phyloP scores from a whole-genome alignment of 495 filamentous ascomycete genomes.

The Aspergillus asperescens region DNA sequence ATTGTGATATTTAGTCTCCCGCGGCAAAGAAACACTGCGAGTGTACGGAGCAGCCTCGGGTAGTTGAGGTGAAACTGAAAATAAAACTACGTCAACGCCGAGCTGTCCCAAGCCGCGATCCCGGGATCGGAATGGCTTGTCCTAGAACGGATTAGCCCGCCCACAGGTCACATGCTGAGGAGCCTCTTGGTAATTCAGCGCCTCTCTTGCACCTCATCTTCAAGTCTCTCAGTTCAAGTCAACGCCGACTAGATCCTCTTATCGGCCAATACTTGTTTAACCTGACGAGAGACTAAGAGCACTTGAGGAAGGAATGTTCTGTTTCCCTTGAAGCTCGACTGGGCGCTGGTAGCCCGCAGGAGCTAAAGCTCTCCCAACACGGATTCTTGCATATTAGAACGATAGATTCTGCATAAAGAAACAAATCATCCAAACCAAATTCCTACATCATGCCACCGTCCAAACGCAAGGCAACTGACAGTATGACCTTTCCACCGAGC shows the following conservation, averaged over 20 bases:
- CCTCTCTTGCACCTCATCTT: not conserved
- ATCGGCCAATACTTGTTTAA: too few species aligned
- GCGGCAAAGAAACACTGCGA: constrained; percentile 4
- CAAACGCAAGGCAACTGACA: constrained; percentile 71
- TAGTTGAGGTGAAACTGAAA: constrained; percentile 4
- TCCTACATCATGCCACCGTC: constrained; percentile 52
- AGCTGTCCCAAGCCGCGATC: not conserved
- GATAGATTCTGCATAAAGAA: constrained; percentile 11
- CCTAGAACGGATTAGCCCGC: not conserved
- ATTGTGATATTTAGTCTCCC: constrained; percentile 20
- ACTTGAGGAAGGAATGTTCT: constrained; percentile 4
- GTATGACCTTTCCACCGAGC: constrained; percentile 32
- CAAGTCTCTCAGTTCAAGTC: not conserved
- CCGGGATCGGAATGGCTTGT: not conserved
- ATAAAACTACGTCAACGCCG: constrained; percentile 31
- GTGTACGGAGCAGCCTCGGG: constrained; percentile 13
- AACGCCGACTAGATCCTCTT: not conserved
- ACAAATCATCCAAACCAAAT: constrained; percentile 4
- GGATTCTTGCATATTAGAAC: constrained; percentile 13
- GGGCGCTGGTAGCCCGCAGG: constrained; percentile 22
- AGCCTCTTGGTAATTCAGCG: constrained; percentile 18
- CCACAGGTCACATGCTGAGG: not conserved
- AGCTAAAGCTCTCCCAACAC: constrained; percentile 8
- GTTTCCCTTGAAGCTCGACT: constrained; percentile 7
- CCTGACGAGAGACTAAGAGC: not conserved